These are phyloP conservation scores for Xylaria sp. DNA, from an alignment of 2,329 filamentous ascomycete genomes.

Conservation along the genomic window DNA sequence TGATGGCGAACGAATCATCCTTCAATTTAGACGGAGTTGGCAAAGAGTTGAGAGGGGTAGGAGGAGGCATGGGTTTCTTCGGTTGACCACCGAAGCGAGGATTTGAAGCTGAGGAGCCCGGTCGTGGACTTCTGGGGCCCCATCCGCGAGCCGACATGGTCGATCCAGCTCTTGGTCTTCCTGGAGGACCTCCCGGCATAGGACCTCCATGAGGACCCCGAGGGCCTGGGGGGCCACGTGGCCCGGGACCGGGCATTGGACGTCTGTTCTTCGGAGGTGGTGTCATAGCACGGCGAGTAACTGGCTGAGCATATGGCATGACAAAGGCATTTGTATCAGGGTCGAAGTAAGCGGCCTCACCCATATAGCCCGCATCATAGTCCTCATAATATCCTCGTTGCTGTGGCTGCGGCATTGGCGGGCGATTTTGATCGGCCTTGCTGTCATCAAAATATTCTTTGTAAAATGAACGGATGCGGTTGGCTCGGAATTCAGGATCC, in stretches of 20 bases:
- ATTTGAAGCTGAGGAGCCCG: slow-evolving; percentile 56
- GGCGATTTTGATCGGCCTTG: slow-evolving; percentile 39
- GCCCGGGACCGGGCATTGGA: slow-evolving; percentile 49
- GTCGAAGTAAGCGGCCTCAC: slow-evolving; percentile 74
- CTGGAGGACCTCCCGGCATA: slow-evolving; percentile 59
- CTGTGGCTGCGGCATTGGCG: slow-evolving; percentile 38
- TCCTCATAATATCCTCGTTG: slow-evolving; percentile 73
- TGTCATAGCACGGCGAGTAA: slow-evolving; percentile 93
- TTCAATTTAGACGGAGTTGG: slow-evolving; percentile 87
- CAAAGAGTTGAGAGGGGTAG: slow-evolving; percentile 75
- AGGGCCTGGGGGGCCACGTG: slow-evolving; percentile 46
- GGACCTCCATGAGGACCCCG: slow-evolving; percentile 48
- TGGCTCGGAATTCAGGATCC: slow-evolving; percentile 92
- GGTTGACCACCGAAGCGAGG: slow-evolving; percentile 55
- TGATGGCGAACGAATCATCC: slow-evolving; percentile 79
- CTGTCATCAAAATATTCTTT: slow-evolving; percentile 98
- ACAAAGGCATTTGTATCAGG: slow-evolving; percentile 76
- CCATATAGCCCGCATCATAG: slow-evolving; percentile 75
- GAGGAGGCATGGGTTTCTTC: slow-evolving; percentile 71
- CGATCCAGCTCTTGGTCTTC: slow-evolving; percentile 55
- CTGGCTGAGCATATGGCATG: slow-evolving; percentile 84
- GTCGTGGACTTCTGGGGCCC: slow-evolving; percentile 49
- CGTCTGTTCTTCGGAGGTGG: slow-evolving; percentile 72
- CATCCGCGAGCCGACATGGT: slow-evolving; percentile 54
- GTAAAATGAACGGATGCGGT: slow-evolving; percentile 98